Percentiles rank a stretch among this genome's conserved stretches.
phyloP scores from a whole-genome alignment of 352 stramenopile species.

The Globisporangium viniferum region DNA sequence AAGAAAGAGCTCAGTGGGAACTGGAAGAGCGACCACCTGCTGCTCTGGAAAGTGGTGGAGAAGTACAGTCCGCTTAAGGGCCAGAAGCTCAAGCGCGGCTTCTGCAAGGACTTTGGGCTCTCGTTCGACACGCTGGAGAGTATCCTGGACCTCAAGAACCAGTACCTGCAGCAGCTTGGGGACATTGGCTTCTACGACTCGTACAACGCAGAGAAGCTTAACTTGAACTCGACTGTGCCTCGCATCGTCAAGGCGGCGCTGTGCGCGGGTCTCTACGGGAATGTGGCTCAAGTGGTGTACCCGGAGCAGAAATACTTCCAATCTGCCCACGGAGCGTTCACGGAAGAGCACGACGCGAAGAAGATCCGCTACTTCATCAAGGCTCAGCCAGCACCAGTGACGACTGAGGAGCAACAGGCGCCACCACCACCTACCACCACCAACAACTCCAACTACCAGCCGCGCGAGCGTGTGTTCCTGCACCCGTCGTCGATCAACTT shows the following conservation, averaged over 20 bases:
- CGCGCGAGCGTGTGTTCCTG: slow-evolving; percentile 94
- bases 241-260: slow-evolving; percentile 91
- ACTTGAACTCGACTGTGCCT: slow-evolving; percentile 64
- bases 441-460: slow-evolving; percentile 13
- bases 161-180: slow-evolving; percentile 82
- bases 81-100: slow-evolving; percentile 52
- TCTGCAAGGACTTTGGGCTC: slow-evolving; percentile 71
- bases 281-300: slow-evolving; percentile 85
- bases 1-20: slow-evolving; percentile 63
- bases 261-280: slow-evolving; percentile 78
- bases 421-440: background rate
- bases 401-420: slow-evolving; percentile 13
- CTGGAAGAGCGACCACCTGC: slow-evolving; percentile 78
- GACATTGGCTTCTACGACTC: slow-evolving; percentile 78
- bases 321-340: slow-evolving; percentile 86
- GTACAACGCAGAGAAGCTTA: slow-evolving; percentile 34
- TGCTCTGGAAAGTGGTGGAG: slow-evolving; percentile 81
- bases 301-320: slow-evolving; percentile 95
- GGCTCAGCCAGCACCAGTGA: slow-evolving; percentile 21
- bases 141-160: slow-evolving; percentile 89
- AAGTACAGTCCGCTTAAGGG: slow-evolving; percentile 46
- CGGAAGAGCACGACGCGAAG: slow-evolving; percentile 90
- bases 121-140: slow-evolving; percentile 89
- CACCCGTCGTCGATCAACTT: slow-evolving; percentile 94
- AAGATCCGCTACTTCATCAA: slow-evolving; percentile 92